A percentile compares a stretch with the other conserved stretches of the same genome.
Evolutionary conservation across 441 rosid genomes (phyloP).

Genomic region (Euphorbia schlechtendalii): DNA sequence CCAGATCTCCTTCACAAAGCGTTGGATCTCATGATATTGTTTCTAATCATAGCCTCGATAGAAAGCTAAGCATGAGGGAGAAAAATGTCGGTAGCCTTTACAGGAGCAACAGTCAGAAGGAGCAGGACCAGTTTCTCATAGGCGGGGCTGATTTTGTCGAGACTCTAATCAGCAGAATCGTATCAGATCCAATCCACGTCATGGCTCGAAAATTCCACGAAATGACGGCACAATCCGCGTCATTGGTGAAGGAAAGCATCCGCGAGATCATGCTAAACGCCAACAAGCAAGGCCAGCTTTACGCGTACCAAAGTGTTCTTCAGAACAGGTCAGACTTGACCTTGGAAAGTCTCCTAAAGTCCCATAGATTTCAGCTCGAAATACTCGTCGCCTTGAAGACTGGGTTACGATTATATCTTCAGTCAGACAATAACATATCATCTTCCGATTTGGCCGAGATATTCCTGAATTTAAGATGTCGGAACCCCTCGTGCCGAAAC

Average conservation of each 20-base stretch:
- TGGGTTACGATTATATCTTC: slow-evolving; percentile 68
- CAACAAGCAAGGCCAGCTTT: slow-evolving; percentile 48
- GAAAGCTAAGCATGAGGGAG: slow-evolving; percentile 51
- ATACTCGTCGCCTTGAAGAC: slow-evolving; percentile 78
- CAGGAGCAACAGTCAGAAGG: slow-evolving; percentile 59
- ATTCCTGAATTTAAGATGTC: slow-evolving; percentile 71
- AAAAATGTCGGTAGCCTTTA: slow-evolving; percentile 47
- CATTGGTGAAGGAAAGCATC: slow-evolving; percentile 63
- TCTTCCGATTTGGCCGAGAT: slow-evolving; percentile 82
- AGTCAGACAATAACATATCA: slow-evolving; percentile 39
- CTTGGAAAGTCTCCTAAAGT: slow-evolving; percentile 50
- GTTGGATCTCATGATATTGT: slow-evolving; percentile 51
- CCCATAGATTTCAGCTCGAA: slow-evolving; percentile 77
- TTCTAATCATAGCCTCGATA: slow-evolving; percentile 54
- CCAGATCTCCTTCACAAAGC: slow-evolving; percentile 58
- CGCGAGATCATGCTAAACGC: slow-evolving; percentile 59
- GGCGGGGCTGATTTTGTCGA: slow-evolving; percentile 73
- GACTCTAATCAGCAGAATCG: slow-evolving; percentile 52
- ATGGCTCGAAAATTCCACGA: slow-evolving; percentile 79
- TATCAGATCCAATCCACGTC: slow-evolving; percentile 65
- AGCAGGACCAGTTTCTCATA: slow-evolving; percentile 36
- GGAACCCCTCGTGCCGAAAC: slow-evolving; percentile 64
- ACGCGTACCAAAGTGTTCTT: slow-evolving; percentile 49
- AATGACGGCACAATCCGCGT: slow-evolving; percentile 59
- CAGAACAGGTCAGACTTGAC: slow-evolving; percentile 61